Evolutionary conservation across 257 asterid species (phyloP), one percentile per base, ranked within the genome.

Genomic region (Rehmannia glutinosa): DNA sequence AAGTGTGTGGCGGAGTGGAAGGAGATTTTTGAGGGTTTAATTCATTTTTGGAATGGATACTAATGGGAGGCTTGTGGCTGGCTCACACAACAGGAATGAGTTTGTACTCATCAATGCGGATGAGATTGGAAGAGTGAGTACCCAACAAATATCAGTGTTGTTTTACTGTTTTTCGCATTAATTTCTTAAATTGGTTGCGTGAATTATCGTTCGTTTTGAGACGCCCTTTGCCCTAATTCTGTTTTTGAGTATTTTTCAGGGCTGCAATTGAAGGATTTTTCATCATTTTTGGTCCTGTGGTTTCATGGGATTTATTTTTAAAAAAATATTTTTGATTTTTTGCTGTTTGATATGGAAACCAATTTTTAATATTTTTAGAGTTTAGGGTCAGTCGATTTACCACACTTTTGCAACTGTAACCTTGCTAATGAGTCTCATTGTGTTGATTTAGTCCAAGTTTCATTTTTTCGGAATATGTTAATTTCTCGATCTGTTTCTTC

Each of bases 101-200:
- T 91, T 91, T 73, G 93, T 91, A 2, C 78, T 91, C 62, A 91
- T 91, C 89, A 88, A 91, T 91, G 97, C 97, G 63, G 96, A 91
- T 86, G 97, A 91, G 45, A 86, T 91, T 88, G 97, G 96, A 74
- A 84, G 82, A 72, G 96, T 91, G 69, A 80, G 95, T 73, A 30
- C 41, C 75, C 33, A 42, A 56, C 8, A 74, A 30, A 54, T 55
- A 27, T 70, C 12, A 24, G 1, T 32, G 4, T 50, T 23, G 2
- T 23, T 50, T 50, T 51, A 0, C 1, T 51, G 39, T 69, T 43
- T 45, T 68, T 25, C 4, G 21, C 33, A 32, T 58, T 30, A 33
- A 45, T 66, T 47, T 20, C 52, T 16, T 32, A 8, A 8, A 23
- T 24, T 43, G 11, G 12, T 42, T 28, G 59, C 30, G 39, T 45